Evolutionary conservation across 805 yeast genomes (phyloP).

Genomic region (Wickerhamomyces bovis): DNA sequence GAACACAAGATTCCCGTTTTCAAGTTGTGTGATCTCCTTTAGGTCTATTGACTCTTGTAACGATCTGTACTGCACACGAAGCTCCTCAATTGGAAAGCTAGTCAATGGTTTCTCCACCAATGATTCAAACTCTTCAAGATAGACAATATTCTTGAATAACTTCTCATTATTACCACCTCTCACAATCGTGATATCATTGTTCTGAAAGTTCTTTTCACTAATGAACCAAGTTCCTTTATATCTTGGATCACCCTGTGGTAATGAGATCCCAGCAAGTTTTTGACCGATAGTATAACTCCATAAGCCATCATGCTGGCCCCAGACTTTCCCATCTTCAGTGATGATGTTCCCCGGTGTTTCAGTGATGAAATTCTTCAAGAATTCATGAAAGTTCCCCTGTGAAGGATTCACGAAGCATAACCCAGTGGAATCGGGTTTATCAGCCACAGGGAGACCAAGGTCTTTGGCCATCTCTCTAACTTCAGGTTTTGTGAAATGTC

Average conservation of each 20-base stretch:
- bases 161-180: constrained; percentile 56
- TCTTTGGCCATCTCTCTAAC: constrained; percentile 62
- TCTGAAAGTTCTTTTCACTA: constrained; percentile 54
- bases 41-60: constrained; percentile 54
- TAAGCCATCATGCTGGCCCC: constrained; percentile 81
- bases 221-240: constrained; percentile 85
- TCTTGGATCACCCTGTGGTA: constrained; percentile 85
- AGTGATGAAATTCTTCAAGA: constrained; percentile 66
- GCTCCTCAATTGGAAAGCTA: constrained; percentile 11
- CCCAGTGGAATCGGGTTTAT: constrained; percentile 93
- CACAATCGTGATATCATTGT: constrained; percentile 76
- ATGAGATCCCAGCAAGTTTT: constrained; percentile 54
- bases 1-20: constrained; percentile 26
- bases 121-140: constrained; percentile 32
- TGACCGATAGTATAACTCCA: constrained; percentile 98
- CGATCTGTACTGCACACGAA: constrained; percentile 66
- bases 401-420: constrained; percentile 77
- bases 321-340: constrained; percentile 64
- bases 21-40: constrained; percentile 11
- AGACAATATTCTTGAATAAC: constrained; percentile 41
- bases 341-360: constrained; percentile 74
- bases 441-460: constrained; percentile 50
- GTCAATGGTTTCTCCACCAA: constrained; percentile 7
- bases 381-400: constrained; percentile 64
- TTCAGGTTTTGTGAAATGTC: constrained; percentile 68